Evolutionary conservation across 2,329 filamentous ascomycete species (phyloP).

Genomic region (Elsinoe fawcettii): DNA sequence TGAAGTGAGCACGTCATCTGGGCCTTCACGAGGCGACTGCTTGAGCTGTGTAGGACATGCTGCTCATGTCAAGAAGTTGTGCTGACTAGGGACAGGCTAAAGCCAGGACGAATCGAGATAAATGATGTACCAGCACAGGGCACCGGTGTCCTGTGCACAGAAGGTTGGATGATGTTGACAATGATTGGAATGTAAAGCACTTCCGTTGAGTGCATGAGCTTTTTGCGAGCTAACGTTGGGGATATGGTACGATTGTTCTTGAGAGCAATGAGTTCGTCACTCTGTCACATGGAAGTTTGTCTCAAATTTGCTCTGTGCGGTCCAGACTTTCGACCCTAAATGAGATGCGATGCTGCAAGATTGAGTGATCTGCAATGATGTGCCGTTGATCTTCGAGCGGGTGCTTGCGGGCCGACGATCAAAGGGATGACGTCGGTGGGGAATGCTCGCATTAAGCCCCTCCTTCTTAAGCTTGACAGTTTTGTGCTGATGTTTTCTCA

Average conservation of each 20-base stretch:
- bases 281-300: constrained; percentile 4
- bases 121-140: neutral
- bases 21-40: no score
- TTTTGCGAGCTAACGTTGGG: neutral
- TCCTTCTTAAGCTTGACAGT: constrained; percentile 1
- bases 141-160: neutral
- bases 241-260: neutral
- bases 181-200: no score
- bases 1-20: no score
- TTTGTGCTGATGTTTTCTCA: neutral
- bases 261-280: neutral
- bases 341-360: neutral
- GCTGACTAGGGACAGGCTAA: neutral
- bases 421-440: constrained; percentile 13
- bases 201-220: neutral
- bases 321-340: neutral
- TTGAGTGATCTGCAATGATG: constrained; percentile 2
- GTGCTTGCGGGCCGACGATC: neutral
- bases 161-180: neutral
- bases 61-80: neutral
- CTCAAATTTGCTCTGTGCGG: constrained; percentile 3
- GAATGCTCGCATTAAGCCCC: constrained; percentile 8
- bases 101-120: neutral
- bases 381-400: constrained; percentile 7
- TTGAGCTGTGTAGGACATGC: neutral